Base-by-base conservation (phyloP, 805 yeast genomes). In the Hanseniaspora guilliermondii region DNA sequence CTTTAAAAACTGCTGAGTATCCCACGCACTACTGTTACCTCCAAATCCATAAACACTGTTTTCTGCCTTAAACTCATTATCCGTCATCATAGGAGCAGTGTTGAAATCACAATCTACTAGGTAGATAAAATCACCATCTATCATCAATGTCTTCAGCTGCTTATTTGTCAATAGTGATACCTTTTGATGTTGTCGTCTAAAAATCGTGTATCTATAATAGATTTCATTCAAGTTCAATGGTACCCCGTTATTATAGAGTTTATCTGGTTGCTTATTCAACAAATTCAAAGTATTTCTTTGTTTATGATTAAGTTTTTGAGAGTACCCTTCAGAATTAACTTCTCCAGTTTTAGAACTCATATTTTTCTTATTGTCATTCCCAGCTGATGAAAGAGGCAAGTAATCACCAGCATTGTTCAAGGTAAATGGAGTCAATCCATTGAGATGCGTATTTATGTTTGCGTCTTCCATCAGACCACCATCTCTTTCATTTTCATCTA, bases 91-190 rank as follows among this genome's bases (percentile, higher is more conserved):
- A 7, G 54, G 40, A 12, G 48, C 47, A 8, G 41, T 24, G n/a
- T n/a, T 27, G 16, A 32, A 12, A 16, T 52, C 49, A 24, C 40
- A 36, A 17, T 52, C 55, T 2, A 44, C 49, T 16, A 52, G 8
- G 62, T 89, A 91, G 14, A 91, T 79, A 62, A 87, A 88, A 61
- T 87, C 95, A n/a, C 97, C 97, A 67, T 91, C 97, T 38, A 91
- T 78, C 1, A 93, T 88, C 33, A 91, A 72, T 0, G 88, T 78
- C 61, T 93, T 79, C 61, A 88, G 95, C 57, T 86, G 86, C 53
- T 88, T 76, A 56, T 80, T 80, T 47, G 60, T 64, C 56, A 85
- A 78, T 59, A 91, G 81, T 0, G 94, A 82, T 80, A 83, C 78
- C 22, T 88, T 89, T 61, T 89, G 91, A 37, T 52, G 55, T 7